These are phyloP conservation scores for Paspalum vaginatum DNA, from an alignment of 176 grass and related monocot genomes.

Conservation along the genomic window DNA sequence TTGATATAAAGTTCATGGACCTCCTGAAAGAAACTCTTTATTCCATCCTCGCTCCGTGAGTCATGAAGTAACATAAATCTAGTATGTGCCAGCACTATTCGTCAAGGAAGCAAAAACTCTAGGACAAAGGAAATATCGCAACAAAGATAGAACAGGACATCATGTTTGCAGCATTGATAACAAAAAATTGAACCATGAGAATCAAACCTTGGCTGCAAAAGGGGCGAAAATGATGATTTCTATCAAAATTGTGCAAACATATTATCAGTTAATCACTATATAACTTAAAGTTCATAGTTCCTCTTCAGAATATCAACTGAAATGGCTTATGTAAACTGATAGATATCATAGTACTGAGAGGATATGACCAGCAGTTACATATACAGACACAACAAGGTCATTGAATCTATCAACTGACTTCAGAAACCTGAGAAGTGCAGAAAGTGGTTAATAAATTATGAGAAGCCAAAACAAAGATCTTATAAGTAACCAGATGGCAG, in stretches of 20 bases:
- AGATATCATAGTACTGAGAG: slow-evolving; percentile 26
- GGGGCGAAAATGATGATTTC: background rate
- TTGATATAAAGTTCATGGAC: slow-evolving; percentile 90
- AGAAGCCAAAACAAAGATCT: slow-evolving; percentile 21
- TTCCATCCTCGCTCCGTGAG: slow-evolving; percentile 66
- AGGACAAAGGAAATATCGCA: background rate
- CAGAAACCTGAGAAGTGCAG: slow-evolving; percentile 65
- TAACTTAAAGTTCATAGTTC: background rate
- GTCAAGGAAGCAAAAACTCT: slow-evolving; percentile 49
- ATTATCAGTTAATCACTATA: background rate
- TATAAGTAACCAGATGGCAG: background rate
- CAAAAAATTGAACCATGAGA: slow-evolving; percentile 14
- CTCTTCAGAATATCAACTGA: background rate
- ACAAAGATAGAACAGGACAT: slow-evolving; percentile 18
- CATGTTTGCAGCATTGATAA: background rate
- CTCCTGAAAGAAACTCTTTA: slow-evolving; percentile 92
- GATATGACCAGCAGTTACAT: slow-evolving; percentile 88
- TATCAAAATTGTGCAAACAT: background rate
- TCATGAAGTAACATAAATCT: slow-evolving; percentile 96
- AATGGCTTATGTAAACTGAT: background rate
- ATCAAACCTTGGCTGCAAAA: background rate
- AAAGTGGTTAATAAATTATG: slow-evolving; percentile 10
- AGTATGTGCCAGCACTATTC: slow-evolving; percentile 52
- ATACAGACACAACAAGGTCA: slow-evolving; percentile 69
- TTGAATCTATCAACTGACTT: slow-evolving; percentile 78